Conservation (phyloP, 176 grass and related monocot genomes). For the Ananas comosus region DNA sequence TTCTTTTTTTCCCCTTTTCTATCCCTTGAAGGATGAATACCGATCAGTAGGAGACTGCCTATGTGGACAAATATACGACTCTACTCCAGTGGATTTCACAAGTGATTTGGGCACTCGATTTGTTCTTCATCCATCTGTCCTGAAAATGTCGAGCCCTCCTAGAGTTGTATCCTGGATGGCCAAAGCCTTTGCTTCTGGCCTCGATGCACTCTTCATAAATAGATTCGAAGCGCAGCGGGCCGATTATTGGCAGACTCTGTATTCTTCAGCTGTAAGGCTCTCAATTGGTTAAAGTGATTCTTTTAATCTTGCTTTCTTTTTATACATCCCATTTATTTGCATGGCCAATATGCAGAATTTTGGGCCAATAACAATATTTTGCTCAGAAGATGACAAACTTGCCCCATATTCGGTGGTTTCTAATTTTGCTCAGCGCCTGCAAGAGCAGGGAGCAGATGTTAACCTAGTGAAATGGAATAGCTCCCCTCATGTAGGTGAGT, state of each 20-base stretch:
- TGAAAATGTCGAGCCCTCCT: slow-evolving; percentile 73
- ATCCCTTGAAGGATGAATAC: slow-evolving; percentile 58
- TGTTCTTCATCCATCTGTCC: slow-evolving; percentile 78
- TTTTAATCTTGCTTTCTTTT: neutral
- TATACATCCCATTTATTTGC: neutral
- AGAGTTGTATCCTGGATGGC: slow-evolving; percentile 74
- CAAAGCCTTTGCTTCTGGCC: slow-evolving; percentile 51
- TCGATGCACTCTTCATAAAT: slow-evolving; percentile 74
- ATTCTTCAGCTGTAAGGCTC: slow-evolving; percentile 75
- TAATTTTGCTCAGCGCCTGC: slow-evolving; percentile 48
- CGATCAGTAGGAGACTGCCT: slow-evolving; percentile 67
- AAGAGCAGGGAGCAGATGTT: slow-evolving; percentile 79
- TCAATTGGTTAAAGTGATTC: slow-evolving; percentile 14
- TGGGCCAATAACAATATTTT: slow-evolving; percentile 79
- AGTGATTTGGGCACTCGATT: slow-evolving; percentile 87
- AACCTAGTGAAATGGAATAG: slow-evolving; percentile 65
- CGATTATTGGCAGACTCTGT: slow-evolving; percentile 85
- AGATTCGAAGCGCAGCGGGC: slow-evolving; percentile 79
- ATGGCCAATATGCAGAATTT: slow-evolving; percentile 40
- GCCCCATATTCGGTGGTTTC: slow-evolving; percentile 52
- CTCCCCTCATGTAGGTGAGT: slow-evolving; percentile 75
- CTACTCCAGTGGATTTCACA: slow-evolving; percentile 84
- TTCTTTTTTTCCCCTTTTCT: neutral
- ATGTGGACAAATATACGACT: slow-evolving; percentile 89
- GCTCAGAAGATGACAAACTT: slow-evolving; percentile 83